Base-by-base conservation (phyloP, 2,329 filamentous ascomycete species). In the Diaporthe australafricana region DNA sequence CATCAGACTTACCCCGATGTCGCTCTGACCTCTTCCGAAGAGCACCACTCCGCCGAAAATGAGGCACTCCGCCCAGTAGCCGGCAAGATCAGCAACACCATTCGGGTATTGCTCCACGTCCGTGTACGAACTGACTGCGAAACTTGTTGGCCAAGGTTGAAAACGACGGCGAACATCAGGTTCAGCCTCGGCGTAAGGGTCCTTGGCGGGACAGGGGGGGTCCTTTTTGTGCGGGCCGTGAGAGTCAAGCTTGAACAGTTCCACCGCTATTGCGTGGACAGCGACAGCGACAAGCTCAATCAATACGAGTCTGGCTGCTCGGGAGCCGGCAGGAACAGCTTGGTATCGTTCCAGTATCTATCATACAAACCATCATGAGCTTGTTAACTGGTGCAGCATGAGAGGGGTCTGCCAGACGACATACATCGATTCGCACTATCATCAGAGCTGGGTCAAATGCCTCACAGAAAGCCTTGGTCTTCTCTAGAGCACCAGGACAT, bases 51-150 rank as follows among this genome's bases (percentile, higher is more conserved):
- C 77, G 4, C 78, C 77, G 1, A 80, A 69, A 42, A 79, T 78
- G 4, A 75, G 75, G 8, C 56, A 60, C 69, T 80, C 78, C 3
- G 77, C 78, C 78, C 78, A 80, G 70, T 78, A 79, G 4, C 77
- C 78, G 2, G 77, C 77, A 35, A 75, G 66, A 57, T 79, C 77
- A 12, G 77, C 77, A 25, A 79, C 56, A 11, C 76, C 77, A 3
- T 78, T 66, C n/a, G 78, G 78, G 56, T 81, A 81, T 48, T 80
- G 76, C 14, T 79, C 75, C 48, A 77, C 71, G 48, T 77, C 74
- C 1, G 3, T 11, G 66, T 81, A 81, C 71, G 75, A 20, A 74
- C 56, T 9, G 42, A 63, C 80, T 78, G 11, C 53, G 35, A 66
- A 83, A 79, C 3, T 80, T 70, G 0, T 79, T 55, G 52, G 52